Percentiles rank a stretch among this genome's conserved stretches.
Conservation (phyloP, 176 grass and related monocot genomes). For the Hyparrhenia diplandra region DNA sequence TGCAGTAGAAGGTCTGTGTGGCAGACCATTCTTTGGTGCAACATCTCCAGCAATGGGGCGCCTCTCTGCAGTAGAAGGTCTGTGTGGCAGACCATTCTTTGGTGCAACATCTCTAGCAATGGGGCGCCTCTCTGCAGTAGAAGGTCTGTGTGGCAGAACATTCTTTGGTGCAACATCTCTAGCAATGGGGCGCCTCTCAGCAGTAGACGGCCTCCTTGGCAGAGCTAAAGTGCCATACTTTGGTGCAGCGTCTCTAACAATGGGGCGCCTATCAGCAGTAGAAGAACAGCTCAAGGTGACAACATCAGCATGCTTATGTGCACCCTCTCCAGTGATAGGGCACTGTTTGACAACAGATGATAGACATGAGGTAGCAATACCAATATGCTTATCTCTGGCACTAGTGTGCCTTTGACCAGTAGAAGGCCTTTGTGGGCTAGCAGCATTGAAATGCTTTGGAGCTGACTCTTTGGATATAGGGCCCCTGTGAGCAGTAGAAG, state of each 20-base stretch:
- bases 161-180: neutral
- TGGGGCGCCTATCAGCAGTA: slow-evolving; percentile 37
- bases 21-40: neutral
- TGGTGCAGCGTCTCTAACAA: neutral
- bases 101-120: neutral
- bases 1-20: neutral
- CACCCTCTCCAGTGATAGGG: slow-evolving; percentile 22
- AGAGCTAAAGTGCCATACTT: neutral
- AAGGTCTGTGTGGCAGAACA: neutral
- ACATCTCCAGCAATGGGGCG: neutral
- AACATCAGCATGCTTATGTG: slow-evolving; percentile 34
- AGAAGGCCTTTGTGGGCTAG: slow-evolving; percentile 27
- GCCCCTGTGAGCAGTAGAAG: slow-evolving; percentile 23
- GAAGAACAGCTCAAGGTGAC: slow-evolving; percentile 22
- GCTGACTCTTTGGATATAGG: slow-evolving; percentile 28
- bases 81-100: neutral
- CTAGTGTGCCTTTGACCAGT: slow-evolving; percentile 30
- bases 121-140: slow-evolving; percentile 19
- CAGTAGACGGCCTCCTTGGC: neutral
- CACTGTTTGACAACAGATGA: neutral
- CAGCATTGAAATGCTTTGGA: slow-evolving; percentile 3
- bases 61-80: slow-evolving; percentile 47
- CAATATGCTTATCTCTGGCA: slow-evolving; percentile 5
- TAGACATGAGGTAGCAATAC: neutral
- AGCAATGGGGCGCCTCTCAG: slow-evolving; percentile 16